Evolutionary conservation across 306 rosid genomes (phyloP), one percentile per base, ranked within the genome.

Genomic region (Prinsepia uniflora): DNA sequence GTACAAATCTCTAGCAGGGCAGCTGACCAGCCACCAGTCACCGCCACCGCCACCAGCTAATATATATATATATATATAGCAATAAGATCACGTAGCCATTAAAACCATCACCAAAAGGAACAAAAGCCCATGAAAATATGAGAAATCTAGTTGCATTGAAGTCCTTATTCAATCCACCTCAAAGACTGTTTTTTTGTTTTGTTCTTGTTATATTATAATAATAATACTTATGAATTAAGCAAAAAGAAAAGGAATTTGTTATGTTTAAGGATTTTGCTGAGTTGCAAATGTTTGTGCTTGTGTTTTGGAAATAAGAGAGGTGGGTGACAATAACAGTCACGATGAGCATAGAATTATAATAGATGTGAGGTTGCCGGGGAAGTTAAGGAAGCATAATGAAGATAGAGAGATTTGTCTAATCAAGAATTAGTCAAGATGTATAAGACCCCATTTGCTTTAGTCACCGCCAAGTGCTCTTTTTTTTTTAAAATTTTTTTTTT

Each of bases 341-440:
- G 40, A 40, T 13, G 46, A 19, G 42, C 40, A 62, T 18, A 11
- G 40, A 52, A 40, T 39, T 68, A 61, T 4, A 18, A 48, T 45
- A 11, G 19, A 70, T 60, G 72, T 58, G 36, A 45, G 84, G 72
- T 80, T 89, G 53, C 61, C 81, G 84, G 84, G 36, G 82, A 87
- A 75, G 81, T 75, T 82, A 80, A 85, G 87, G 84, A 64, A 74
- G 74, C 72, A 73, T 73, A 10, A 18, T 0, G 9, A 11, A 5
- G 58, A 8, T 2, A 18, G 30, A 5, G 30, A 5, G 78, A 53
- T 53, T 45, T 78, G 18, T 67, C 65, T 71, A 22, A 76, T 66
- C 67, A 58, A 6, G 87, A 85, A 84, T 68, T 17, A 63, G 88
- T 88, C 88, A 83, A 81, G 59, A 41, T 76, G 60, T 58, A 43